phyloP scores from a whole-genome alignment of 169 alveolate species.

The Eimeria praecox region DNA sequence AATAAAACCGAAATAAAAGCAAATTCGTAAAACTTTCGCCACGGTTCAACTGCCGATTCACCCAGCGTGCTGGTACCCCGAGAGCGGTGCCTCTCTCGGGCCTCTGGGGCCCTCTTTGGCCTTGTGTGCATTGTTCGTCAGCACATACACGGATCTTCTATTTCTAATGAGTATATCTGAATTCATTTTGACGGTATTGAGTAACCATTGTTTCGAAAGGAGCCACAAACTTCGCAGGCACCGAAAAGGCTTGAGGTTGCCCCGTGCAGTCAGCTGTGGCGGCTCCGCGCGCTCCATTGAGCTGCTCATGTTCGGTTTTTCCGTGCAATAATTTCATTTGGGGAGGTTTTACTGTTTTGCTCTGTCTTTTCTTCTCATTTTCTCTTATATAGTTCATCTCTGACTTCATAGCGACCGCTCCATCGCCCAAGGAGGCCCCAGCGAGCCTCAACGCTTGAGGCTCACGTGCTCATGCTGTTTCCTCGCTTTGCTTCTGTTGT shows the following conservation, averaged over 20 bases:
- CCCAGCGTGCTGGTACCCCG: background rate
- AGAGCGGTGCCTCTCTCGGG: conserved; percentile 47
- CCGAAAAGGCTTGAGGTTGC: background rate
- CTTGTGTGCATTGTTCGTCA: background rate
- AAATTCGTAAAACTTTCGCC: background rate
- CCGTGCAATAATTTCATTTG: background rate
- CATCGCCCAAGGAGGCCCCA: background rate
- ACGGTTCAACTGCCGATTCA: background rate
- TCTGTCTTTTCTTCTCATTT: background rate
- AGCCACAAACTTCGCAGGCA: background rate
- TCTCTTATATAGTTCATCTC: background rate
- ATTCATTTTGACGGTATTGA: background rate
- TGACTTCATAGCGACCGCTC: background rate
- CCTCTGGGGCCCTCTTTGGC: conserved; percentile 25
- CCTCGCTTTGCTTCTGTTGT: background rate
- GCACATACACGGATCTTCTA: background rate
- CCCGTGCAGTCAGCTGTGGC: conserved; percentile 42
- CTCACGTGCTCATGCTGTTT: background rate
- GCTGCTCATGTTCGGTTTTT: background rate
- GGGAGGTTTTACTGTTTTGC: background rate
- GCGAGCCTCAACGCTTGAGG: background rate
- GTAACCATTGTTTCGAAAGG: background rate
- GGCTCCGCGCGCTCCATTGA: background rate
- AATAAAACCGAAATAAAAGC: background rate
- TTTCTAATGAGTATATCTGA: background rate